Conservation (phyloP, 2,329 filamentous ascomycete genomes). For the Neofusicoccum sp. region DNA sequence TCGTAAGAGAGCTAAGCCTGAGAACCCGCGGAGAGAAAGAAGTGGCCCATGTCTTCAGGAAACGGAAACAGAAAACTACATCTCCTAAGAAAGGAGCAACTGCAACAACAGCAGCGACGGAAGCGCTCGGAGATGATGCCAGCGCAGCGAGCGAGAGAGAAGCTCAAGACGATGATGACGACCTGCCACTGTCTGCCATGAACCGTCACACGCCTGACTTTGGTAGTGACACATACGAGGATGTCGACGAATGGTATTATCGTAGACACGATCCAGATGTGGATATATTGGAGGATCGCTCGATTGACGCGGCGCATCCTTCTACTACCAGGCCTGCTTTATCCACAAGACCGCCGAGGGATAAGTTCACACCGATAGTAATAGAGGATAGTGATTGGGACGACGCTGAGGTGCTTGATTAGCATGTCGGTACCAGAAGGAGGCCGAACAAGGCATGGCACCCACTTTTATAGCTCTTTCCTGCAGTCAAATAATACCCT, state of each 20-base stretch:
- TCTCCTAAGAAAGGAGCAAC: constrained; percentile 22
- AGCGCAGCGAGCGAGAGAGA: neutral
- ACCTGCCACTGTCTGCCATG: neutral
- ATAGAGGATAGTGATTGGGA: constrained; percentile 59
- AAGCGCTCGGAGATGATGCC: neutral
- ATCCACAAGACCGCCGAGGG: neutral
- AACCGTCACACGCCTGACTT: neutral
- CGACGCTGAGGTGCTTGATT: constrained; percentile 43
- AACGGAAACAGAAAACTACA: constrained; percentile 34
- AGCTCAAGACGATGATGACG: neutral
- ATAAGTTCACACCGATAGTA: constrained; percentile 28
- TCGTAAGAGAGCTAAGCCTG: constrained; percentile 80
- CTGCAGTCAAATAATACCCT: neutral
- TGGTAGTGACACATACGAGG: neutral
- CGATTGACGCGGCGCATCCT: neutral
- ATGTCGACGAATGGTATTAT: neutral
- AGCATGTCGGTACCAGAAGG: no score
- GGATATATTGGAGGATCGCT: neutral
- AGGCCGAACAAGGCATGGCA: neutral
- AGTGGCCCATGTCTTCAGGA: constrained; percentile 64
- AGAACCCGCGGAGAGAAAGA: constrained; percentile 69
- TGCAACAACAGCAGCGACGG: neutral
- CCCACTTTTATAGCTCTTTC: neutral
- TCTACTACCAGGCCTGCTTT: no score
- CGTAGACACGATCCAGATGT: neutral